Evolutionary conservation across 306 rosid genomes (phyloP).

Genomic region (Potentilla sterilis): DNA sequence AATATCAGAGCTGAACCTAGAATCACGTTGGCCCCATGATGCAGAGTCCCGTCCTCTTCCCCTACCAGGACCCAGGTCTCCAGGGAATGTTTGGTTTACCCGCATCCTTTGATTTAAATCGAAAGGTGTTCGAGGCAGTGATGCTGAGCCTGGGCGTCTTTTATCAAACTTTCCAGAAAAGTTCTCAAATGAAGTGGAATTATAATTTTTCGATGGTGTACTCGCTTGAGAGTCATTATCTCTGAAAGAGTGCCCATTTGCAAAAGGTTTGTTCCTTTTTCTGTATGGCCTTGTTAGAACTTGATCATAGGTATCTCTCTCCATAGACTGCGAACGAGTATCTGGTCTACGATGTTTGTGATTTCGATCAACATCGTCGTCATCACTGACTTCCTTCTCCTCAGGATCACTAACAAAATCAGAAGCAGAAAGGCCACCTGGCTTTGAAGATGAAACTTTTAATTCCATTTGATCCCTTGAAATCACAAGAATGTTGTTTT

Average conservation of each 20-base stretch:
- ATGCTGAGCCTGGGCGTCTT: conserved; percentile 62
- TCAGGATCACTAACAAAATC: conserved; percentile 76
- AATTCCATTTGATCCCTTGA: conserved; percentile 57
- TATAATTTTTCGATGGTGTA: conserved; percentile 54
- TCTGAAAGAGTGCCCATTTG: conserved; percentile 64
- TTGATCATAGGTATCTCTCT: conserved; percentile 70
- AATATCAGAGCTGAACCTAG: conserved; percentile 78
- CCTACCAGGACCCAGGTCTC: conserved; percentile 64
- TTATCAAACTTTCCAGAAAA: conserved; percentile 60
- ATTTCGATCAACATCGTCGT: conserved; percentile 94
- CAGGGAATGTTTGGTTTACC: conserved; percentile 57
- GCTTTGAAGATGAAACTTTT: conserved; percentile 71
- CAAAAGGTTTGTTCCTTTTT: conserved; percentile 67
- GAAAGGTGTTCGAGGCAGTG: conserved; percentile 54
- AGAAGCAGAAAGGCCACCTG: conserved; percentile 54
- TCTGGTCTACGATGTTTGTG: conserved; percentile 88
- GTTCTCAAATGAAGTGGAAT: conserved; percentile 42
- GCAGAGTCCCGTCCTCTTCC: conserved; percentile 94
- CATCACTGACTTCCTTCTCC: conserved; percentile 95
- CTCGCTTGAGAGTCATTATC: conserved; percentile 73
- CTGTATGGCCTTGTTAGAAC: conserved; percentile 69
- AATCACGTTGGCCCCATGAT: conserved; percentile 76
- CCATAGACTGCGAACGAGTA: conserved; percentile 72
- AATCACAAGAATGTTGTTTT: conserved; percentile 24
- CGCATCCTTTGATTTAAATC: conserved; percentile 68